These are phyloP conservation scores for Ogataea methanolica DNA, from an alignment of 805 yeast species.

Conservation along the genomic window DNA sequence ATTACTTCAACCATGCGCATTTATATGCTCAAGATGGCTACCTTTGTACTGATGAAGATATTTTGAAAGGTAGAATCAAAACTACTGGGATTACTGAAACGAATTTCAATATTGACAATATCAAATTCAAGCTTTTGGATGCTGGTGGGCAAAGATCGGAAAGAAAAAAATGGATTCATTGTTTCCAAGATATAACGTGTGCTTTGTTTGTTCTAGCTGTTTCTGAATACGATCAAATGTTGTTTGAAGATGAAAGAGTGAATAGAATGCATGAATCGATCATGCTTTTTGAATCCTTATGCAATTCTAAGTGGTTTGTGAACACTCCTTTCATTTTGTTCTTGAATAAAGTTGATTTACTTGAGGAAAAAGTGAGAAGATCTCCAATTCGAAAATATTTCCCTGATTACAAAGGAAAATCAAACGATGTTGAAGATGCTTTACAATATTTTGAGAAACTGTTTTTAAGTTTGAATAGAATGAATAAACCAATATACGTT, in stretches of 20 bases:
- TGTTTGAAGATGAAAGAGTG: slow-evolving; percentile 85
- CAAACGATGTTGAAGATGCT: slow-evolving; percentile 62
- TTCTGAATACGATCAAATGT: slow-evolving; percentile 86
- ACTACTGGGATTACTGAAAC: slow-evolving; percentile 95
- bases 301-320: slow-evolving; percentile 81
- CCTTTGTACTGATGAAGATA: slow-evolving; percentile 74
- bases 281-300: slow-evolving; percentile 73
- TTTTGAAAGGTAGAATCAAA: slow-evolving; percentile 84
- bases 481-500: slow-evolving; percentile 74
- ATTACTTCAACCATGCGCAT: slow-evolving; percentile 71
- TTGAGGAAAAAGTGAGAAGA: slow-evolving; percentile 61
- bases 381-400: slow-evolving; percentile 69
- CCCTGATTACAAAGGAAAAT: slow-evolving; percentile 71
- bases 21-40: slow-evolving; percentile 63
- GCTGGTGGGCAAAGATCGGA: slow-evolving; percentile 97
- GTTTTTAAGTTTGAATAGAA: slow-evolving; percentile 59
- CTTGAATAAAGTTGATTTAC: slow-evolving; percentile 81
- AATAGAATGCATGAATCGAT: slow-evolving; percentile 91
- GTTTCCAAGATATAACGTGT: slow-evolving; percentile 86
- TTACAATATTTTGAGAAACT: slow-evolving; percentile 64
- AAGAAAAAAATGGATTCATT: slow-evolving; percentile 90
- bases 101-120: slow-evolving; percentile 59
- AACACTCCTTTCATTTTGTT: slow-evolving; percentile 87
- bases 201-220: slow-evolving; percentile 85
- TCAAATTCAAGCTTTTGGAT: slow-evolving; percentile 75